Evolutionary conservation across 2,329 filamentous ascomycete genomes (phyloP).

Genomic region (Nothopassalora personata): DNA sequence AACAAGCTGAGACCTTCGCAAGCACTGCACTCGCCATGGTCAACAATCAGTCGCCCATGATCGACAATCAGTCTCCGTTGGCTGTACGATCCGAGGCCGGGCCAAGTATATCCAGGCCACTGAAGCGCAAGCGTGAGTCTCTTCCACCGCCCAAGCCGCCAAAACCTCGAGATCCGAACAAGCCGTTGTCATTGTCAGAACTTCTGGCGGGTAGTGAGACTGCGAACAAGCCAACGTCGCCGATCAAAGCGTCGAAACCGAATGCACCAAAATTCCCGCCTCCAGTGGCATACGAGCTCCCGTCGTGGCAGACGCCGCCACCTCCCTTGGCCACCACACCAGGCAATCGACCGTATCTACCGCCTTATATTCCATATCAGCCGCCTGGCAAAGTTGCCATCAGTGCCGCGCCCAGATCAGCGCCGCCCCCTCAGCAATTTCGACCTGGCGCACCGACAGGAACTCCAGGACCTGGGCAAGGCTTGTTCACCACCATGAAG

Average conservation of each 20-base stretch:
- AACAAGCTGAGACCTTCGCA: conserved; percentile 12
- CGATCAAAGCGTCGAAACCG: background rate
- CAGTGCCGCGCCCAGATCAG: background rate
- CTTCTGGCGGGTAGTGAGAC: conserved; percentile 25
- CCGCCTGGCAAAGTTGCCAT: background rate
- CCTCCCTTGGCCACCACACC: conserved; percentile 7
- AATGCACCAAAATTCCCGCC: conserved; percentile 8
- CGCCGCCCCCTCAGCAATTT: background rate
- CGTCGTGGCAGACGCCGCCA: conserved; percentile 26
- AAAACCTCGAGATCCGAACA: conserved; percentile 3
- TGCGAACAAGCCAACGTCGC: conserved; percentile 12
- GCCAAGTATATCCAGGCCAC: conserved; percentile 12
- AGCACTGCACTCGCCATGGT: conserved; percentile 9
- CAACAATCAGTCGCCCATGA: conserved; percentile 2
- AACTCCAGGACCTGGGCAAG: conserved; percentile 10
- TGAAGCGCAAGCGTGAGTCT: conserved; percentile 26
- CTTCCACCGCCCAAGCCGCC: conserved; percentile 4
- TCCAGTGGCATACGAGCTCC: conserved; percentile 23
- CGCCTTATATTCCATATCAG: conserved; percentile 19
- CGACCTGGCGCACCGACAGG: conserved; percentile 1
- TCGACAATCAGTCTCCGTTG: background rate
- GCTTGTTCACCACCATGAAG: conserved; percentile 26
- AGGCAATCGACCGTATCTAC: conserved; percentile 14
- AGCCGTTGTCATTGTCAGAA: conserved; percentile 25
- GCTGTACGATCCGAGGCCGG: background rate